These are phyloP conservation scores for Diaporthe australafricana DNA, from an alignment of 2,329 filamentous ascomycete genomes.

Conservation along the genomic window DNA sequence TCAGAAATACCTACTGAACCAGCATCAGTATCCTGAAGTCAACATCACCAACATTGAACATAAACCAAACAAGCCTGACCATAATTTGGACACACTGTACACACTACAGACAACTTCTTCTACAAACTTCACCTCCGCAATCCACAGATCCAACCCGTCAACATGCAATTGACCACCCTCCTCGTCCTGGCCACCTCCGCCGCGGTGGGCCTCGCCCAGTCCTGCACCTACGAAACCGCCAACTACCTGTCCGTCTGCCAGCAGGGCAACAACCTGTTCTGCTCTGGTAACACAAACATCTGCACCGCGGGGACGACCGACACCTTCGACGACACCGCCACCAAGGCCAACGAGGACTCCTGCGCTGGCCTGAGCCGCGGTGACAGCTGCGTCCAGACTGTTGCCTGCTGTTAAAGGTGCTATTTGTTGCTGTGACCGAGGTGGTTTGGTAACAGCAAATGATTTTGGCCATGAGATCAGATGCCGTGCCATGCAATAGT, in stretches of 20 bases:
- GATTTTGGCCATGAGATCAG: too few relatives aligned
- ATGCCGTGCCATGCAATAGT: too few relatives aligned
- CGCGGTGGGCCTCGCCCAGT: constrained; percentile 5
- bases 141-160: not conserved
- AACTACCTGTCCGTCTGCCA: constrained; percentile 30
- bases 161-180: not conserved
- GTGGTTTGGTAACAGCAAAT: too few relatives aligned
- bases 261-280: constrained; percentile 10
- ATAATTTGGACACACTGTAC: not conserved
- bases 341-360: constrained; percentile 12
- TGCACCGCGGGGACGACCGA: constrained; percentile 13
- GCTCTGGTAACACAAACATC: constrained; percentile 12
- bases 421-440: too few relatives aligned
- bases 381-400: constrained; percentile 7
- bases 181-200: constrained; percentile 11
- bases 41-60: too few relatives aligned
- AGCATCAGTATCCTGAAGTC: too few relatives aligned
- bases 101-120: not conserved
- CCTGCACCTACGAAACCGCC: constrained; percentile 14
- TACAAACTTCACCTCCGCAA: not conserved
- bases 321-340: constrained; percentile 7
- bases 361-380: not conserved
- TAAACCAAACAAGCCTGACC: not conserved
- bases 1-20: too few relatives aligned
- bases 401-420: constrained; percentile 10